These are phyloP conservation scores for Gnetum montanum DNA, from an alignment of 75 land plant genomes.

Conservation along the genomic window DNA sequence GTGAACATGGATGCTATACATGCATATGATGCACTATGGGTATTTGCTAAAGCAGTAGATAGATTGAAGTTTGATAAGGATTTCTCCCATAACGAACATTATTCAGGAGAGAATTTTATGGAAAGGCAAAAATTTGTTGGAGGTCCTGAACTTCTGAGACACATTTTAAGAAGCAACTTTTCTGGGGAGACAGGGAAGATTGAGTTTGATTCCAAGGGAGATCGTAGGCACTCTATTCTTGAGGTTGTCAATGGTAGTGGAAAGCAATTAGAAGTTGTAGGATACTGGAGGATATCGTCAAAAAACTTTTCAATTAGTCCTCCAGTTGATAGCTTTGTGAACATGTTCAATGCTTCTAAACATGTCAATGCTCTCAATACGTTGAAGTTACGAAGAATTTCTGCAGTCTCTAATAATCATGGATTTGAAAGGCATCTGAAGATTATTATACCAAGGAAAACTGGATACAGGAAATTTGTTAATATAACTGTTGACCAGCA, in stretches of 20 bases:
- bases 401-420: slow-evolving; percentile 6
- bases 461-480: slow-evolving; percentile 15
- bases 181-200: not conserved
- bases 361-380: too few relatives aligned
- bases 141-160: slow-evolving; percentile 17
- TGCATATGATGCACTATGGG: too few relatives aligned
- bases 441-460: slow-evolving; percentile 15
- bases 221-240: slow-evolving; percentile 12
- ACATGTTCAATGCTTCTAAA: too few relatives aligned
- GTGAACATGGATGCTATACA: too few relatives aligned
- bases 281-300: slow-evolving; percentile 26
- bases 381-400: slow-evolving; percentile 9
- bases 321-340: too few relatives aligned
- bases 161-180: not conserved
- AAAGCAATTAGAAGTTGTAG: slow-evolving; percentile 14
- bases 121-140: slow-evolving; percentile 8
- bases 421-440: slow-evolving; percentile 2
- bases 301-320: slow-evolving; percentile 17
- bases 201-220: slow-evolving; percentile 27
- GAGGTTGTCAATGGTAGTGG: slow-evolving; percentile 35
- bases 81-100: too few relatives aligned
- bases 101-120: not conserved
- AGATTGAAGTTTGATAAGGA: too few relatives aligned
- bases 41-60: too few relatives aligned
- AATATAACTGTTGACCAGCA: slow-evolving; percentile 1